phyloP scores from a whole-genome alignment of 106 monocot genomes.

The Apostasia shenzhenica region DNA sequence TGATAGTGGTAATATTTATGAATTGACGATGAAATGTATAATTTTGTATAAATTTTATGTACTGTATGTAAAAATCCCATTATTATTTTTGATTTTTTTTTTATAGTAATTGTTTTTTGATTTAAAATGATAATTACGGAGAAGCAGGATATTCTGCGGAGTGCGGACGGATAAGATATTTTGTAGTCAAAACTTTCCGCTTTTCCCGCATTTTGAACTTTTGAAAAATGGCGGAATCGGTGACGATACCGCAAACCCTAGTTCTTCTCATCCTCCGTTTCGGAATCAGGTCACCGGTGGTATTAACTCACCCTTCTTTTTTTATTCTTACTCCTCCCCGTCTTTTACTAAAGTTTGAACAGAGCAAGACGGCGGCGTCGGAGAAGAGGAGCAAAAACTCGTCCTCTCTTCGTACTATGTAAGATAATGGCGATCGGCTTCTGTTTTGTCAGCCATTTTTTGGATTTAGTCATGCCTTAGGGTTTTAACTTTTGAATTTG shows the following conservation, averaged over 20 bases:
- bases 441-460: background rate
- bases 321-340: background rate
- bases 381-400: background rate
- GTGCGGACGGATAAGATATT: no score
- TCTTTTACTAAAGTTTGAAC: conserved; percentile 2
- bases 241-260: conserved; percentile 2
- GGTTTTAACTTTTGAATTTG: background rate
- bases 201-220: conserved; percentile 8
- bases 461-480: background rate
- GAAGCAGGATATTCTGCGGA: no score
- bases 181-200: background rate
- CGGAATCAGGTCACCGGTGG: background rate
- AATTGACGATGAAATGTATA: no score
- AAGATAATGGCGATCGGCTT: background rate
- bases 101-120: no score
- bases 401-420: background rate
- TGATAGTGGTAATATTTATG: no score
- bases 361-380: background rate
- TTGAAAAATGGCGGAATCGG: conserved; percentile 10
- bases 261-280: background rate
- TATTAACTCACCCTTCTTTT: background rate
- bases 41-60: no score
- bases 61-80: no score
- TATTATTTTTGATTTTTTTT: no score
- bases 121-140: no score